Conservation (phyloP, 2,329 filamentous ascomycete species). For the Trichoderma sp. region DNA sequence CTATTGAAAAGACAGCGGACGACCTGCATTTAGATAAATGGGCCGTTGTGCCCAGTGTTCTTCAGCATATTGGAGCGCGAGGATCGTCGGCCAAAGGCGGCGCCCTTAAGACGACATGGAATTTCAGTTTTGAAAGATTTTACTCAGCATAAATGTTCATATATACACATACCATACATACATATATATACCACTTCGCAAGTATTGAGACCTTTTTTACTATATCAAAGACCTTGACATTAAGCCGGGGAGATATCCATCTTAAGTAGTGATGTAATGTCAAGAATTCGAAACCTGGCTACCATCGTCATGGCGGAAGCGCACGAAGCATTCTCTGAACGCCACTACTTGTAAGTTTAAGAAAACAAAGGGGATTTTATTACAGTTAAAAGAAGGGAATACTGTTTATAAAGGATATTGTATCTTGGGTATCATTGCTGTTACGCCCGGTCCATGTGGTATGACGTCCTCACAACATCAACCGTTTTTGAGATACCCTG, state of each 20-base stretch:
- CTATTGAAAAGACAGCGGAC: constrained; percentile 35
- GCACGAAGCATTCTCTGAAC: neutral
- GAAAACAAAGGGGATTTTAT: neutral
- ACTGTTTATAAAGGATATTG: neutral
- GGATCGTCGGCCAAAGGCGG: constrained; percentile 31
- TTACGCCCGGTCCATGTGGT: neutral
- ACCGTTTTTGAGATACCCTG: constrained; percentile 12
- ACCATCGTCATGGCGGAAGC: too few relatives aligned
- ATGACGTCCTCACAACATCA: constrained; percentile 13
- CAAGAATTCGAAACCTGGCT: neutral
- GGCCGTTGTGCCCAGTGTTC: constrained; percentile 35
- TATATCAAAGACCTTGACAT: neutral
- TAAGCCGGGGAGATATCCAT: neutral
- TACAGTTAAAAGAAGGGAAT: neutral
- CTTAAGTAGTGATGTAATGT: too few relatives aligned
- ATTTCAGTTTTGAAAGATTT: constrained; percentile 34
- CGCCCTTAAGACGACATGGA: constrained; percentile 34
- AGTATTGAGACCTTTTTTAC: neutral
- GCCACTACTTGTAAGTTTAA: too few relatives aligned
- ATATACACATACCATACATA: neutral
- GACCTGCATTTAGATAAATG: constrained; percentile 32
- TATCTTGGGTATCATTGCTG: neutral
- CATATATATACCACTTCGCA: neutral
- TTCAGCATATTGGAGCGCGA: constrained; percentile 37
- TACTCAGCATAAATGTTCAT: neutral